A percentile compares a stretch with the other conserved stretches of the same genome.
phyloP scores from a whole-genome alignment of 2,329 filamentous ascomycete genomes.

The Leptographium flavum region DNA sequence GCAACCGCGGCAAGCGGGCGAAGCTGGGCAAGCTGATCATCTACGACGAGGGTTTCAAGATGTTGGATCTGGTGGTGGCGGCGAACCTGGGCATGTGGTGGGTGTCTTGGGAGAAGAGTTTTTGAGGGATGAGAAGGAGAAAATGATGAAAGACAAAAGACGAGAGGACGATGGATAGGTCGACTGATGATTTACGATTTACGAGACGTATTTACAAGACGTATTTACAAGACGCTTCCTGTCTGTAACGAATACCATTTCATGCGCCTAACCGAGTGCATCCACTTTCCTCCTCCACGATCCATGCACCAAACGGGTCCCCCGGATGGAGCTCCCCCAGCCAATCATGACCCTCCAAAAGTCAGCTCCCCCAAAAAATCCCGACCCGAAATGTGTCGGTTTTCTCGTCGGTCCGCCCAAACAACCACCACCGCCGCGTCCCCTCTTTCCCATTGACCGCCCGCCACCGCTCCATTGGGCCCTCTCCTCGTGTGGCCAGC shows the following conservation, averaged over 20 bases:
- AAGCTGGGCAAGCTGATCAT: conserved; percentile 92
- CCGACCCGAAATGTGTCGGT: conserved; percentile 1
- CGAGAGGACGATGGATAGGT: no score
- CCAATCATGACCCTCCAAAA: conserved; percentile 11
- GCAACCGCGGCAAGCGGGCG: conserved; percentile 69
- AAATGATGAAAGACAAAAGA: neutral
- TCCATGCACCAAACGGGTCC: no score
- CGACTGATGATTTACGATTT: neutral
- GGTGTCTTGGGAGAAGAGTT: conserved; percentile 60
- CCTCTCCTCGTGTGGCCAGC: neutral
- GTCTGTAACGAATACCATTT: no score
- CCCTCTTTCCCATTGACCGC: neutral
- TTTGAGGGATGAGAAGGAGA: conserved; percentile 8
- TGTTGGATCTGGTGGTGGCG: conserved; percentile 85
- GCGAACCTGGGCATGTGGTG: conserved; percentile 91
- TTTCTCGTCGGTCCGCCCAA: neutral
- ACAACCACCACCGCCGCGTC: neutral
- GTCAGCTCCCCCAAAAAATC: conserved; percentile 11
- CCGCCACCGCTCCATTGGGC: no score
- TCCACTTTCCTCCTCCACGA: no score
- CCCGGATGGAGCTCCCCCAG: neutral
- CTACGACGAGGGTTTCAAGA: conserved; percentile 79
- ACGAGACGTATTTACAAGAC: no score
- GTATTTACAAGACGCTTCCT: no score
- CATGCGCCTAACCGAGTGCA: no score